Percentiles rank a stretch among this genome's conserved stretches.
These are phyloP conservation scores for Rhizomucor pusillus DNA, from an alignment of 371 early-diverging fungal genomes.

Conservation along the genomic window DNA sequence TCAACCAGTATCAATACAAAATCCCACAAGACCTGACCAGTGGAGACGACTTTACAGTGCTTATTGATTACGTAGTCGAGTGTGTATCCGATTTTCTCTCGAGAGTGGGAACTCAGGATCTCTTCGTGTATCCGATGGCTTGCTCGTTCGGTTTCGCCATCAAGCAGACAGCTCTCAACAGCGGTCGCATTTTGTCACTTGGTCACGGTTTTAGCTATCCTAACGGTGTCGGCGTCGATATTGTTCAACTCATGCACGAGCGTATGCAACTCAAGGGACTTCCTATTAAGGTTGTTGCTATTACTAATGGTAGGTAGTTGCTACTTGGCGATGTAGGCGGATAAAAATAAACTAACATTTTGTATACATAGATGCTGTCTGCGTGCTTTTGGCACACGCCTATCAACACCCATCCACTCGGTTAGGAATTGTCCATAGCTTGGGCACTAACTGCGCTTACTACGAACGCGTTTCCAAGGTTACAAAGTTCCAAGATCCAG, in stretches of 20 bases:
- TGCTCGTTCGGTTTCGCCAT: conserved; percentile 47
- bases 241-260: conserved; percentile 43
- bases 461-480: conserved; percentile 74
- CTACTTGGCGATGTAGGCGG: neutral
- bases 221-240: conserved; percentile 44
- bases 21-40: conserved; percentile 76
- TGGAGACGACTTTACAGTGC: conserved; percentile 55
- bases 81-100: conserved; percentile 45
- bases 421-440: conserved; percentile 89
- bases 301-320: conserved; percentile 68
- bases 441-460: conserved; percentile 95
- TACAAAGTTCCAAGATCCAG: conserved; percentile 55
- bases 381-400: conserved; percentile 87
- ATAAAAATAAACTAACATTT: neutral
- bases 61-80: conserved; percentile 91
- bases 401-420: conserved; percentile 82
- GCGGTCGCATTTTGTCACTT: conserved; percentile 34
- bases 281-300: conserved; percentile 45
- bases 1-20: conserved; percentile 65
- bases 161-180: conserved; percentile 39
- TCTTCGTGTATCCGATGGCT: conserved; percentile 50
- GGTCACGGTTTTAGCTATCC: conserved; percentile 45
- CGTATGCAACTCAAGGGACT: conserved; percentile 37
- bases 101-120: conserved; percentile 46
- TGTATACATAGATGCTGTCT: conserved; percentile 74